Percentiles rank a stretch among this genome's conserved stretches.
Conservation (phyloP, 305 asterid species). For the Plantago coronopus region DNA sequence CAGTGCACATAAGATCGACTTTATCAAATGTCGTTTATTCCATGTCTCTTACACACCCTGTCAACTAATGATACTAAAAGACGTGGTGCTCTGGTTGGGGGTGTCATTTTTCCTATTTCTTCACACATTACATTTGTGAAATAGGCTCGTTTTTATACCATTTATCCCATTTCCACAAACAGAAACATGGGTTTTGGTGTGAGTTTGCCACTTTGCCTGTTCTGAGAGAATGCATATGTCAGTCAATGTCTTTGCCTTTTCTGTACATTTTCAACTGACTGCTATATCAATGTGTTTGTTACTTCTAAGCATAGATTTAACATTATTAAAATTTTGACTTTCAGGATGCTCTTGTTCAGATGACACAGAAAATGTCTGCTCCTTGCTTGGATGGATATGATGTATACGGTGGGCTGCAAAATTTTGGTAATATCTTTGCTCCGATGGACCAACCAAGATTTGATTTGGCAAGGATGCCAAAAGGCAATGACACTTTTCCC, state of each 20-base stretch:
- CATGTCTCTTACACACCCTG: too few relatives aligned
- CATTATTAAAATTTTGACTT: slow-evolving; percentile 2
- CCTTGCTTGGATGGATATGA: slow-evolving; percentile 33
- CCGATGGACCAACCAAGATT: slow-evolving; percentile 21
- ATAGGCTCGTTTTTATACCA: too few relatives aligned
- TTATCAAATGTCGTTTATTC: too few relatives aligned
- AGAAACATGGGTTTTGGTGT: not conserved
- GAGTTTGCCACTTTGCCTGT: not conserved
- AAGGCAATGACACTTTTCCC: slow-evolving; percentile 19
- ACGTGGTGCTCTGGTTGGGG: too few relatives aligned
- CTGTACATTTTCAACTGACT: not conserved
- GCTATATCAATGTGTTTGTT: not conserved
- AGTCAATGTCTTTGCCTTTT: not conserved
- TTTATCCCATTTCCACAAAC: too few relatives aligned
- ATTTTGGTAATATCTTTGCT: slow-evolving; percentile 27
- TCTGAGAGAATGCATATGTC: not conserved
- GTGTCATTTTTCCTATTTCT: too few relatives aligned
- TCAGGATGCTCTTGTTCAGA: slow-evolving; percentile 28
- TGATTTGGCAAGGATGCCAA: slow-evolving; percentile 24
- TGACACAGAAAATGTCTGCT: slow-evolving; percentile 7
- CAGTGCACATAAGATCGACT: too few relatives aligned
- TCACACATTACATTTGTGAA: too few relatives aligned
- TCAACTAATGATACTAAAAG: too few relatives aligned
- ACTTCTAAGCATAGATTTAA: not conserved
- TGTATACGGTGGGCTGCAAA: slow-evolving; percentile 40